phyloP scores from a whole-genome alignment of 805 yeast species.

The Candida sithepensis region DNA sequence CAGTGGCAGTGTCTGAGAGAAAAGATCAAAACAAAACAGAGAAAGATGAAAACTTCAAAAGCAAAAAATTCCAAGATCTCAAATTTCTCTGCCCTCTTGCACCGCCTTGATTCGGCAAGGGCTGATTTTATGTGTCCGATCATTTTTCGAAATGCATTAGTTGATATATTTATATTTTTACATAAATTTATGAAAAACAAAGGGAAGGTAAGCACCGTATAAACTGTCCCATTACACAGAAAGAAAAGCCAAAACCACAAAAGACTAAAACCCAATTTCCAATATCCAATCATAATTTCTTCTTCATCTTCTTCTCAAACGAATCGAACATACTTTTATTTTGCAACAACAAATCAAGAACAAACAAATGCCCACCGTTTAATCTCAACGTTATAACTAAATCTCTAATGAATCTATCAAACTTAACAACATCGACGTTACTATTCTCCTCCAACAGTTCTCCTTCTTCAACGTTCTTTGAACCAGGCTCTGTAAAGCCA shows the following conservation, averaged over 20 bases:
- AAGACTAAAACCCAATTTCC: not conserved
- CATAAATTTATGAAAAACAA: too few species aligned
- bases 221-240: too few species aligned
- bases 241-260: not conserved
- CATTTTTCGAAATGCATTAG: too few species aligned
- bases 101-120: too few species aligned
- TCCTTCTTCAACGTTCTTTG: conserved; percentile 12
- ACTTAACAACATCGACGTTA: conserved; percentile 11
- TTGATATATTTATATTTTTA: too few species aligned
- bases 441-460: conserved; percentile 1
- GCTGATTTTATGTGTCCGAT: too few species aligned
- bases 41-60: too few species aligned
- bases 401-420: conserved; percentile 36
- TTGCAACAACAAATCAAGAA: conserved; percentile 53
- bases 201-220: too few species aligned
- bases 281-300: conserved; percentile 2
- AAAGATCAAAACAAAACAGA: too few species aligned
- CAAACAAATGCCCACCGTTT: conserved; percentile 58
- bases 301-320: conserved; percentile 32
- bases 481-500: conserved; percentile 5
- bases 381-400: conserved; percentile 40
- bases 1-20: too few species aligned
- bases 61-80: too few species aligned
- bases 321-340: conserved; percentile 45
- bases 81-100: too few species aligned